These are phyloP conservation scores for Cercospora zeae-maydis DNA, from an alignment of 2,329 filamentous ascomycete genomes.

Conservation along the genomic window DNA sequence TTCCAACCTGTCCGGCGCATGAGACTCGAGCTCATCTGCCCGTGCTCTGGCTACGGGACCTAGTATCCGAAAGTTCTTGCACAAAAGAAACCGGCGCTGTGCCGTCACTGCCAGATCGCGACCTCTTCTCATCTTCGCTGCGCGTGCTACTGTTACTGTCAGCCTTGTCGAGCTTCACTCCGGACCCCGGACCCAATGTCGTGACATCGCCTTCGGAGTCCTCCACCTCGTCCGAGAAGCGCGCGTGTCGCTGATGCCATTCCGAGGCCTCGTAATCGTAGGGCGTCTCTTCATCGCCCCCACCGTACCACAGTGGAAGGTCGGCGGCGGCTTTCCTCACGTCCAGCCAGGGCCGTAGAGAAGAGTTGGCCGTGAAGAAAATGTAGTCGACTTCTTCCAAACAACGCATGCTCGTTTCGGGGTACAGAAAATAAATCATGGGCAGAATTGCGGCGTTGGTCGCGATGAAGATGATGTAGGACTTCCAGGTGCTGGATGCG, in stretches of 20 bases:
- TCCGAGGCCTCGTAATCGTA: slow-evolving; percentile 23
- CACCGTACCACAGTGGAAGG: slow-evolving; percentile 47
- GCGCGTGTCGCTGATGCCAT: slow-evolving; percentile 37
- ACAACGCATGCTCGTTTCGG: slow-evolving; percentile 52
- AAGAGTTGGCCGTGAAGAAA: slow-evolving; percentile 49
- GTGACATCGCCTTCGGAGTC: slow-evolving; percentile 27
- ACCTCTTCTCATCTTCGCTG: slow-evolving; percentile 9
- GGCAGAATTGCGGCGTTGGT: slow-evolving; percentile 46
- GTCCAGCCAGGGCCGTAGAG: slow-evolving; percentile 49
- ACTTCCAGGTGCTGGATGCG: slow-evolving; percentile 52
- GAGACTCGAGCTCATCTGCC: neutral
- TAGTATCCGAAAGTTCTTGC: neutral
- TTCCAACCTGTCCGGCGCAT: neutral
- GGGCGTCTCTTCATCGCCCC: slow-evolving; percentile 20
- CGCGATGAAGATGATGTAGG: slow-evolving; percentile 71
- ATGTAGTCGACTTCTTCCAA: slow-evolving; percentile 69
- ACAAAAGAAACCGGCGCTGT: slow-evolving; percentile 3
- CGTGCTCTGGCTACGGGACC: slow-evolving; percentile 1
- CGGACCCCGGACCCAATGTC: slow-evolving; percentile 17
- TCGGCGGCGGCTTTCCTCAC: slow-evolving; percentile 50
- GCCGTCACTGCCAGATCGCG: neutral
- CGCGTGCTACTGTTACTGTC: slow-evolving; percentile 4
- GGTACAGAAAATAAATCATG: slow-evolving; percentile 59
- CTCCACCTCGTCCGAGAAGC: slow-evolving; percentile 31
- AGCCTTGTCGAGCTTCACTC: slow-evolving; percentile 15